Conservation (phyloP, 1,284 basidiomycete genomes). For the Papiliotrema flavescens region DNA sequence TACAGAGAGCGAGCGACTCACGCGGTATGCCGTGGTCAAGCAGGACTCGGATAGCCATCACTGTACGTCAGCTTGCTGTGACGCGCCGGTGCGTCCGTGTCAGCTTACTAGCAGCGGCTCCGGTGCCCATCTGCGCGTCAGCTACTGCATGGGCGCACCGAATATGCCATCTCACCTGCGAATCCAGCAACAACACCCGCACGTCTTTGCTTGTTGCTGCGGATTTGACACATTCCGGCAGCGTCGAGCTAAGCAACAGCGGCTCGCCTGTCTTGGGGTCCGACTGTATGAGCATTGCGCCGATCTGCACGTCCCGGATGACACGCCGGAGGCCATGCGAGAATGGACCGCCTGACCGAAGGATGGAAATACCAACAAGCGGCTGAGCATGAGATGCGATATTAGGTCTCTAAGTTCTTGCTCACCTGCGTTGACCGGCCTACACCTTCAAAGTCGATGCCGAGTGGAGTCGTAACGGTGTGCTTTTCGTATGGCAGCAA, state of each 20-base stretch:
- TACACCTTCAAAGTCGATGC: constrained; percentile 60
- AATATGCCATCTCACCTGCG: constrained; percentile 59
- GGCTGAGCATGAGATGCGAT: constrained; percentile 17
- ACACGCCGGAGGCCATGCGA: constrained; percentile 87
- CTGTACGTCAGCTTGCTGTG: constrained; percentile 15
- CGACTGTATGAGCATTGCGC: constrained; percentile 86
- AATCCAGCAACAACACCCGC: constrained; percentile 88
- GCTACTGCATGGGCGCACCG: neutral
- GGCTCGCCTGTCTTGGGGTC: constrained; percentile 83
- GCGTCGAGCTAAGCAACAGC: constrained; percentile 72
- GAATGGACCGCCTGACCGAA: constrained; percentile 68
- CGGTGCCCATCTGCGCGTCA: constrained; percentile 74
- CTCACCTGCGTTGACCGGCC: constrained; percentile 56
- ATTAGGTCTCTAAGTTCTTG: neutral
- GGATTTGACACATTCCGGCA: constrained; percentile 69
- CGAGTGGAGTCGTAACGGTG: constrained; percentile 66
- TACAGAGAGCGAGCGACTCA: constrained; percentile 7
- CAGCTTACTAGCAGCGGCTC: constrained; percentile 67
- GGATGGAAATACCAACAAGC: constrained; percentile 43
- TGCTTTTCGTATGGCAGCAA: constrained; percentile 68
- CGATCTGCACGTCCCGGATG: constrained; percentile 79
- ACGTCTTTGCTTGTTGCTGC: constrained; percentile 62
- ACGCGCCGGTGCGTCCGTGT: neutral
- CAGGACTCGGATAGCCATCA: constrained; percentile 91
- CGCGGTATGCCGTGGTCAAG: constrained; percentile 85